Conservation (phyloP, 345 rosid species). For the Gossypium rotundifolium region DNA sequence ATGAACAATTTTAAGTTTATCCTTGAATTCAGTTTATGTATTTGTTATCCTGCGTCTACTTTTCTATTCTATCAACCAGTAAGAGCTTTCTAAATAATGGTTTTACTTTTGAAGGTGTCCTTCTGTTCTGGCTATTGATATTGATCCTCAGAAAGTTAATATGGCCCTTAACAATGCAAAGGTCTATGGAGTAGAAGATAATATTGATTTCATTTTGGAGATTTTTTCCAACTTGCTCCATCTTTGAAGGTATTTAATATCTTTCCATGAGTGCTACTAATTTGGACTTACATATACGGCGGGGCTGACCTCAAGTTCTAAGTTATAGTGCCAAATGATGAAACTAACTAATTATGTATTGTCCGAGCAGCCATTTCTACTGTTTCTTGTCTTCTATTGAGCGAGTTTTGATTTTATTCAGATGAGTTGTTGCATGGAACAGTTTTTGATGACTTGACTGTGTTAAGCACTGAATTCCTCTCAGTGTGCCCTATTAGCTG, state of each 20-base stretch:
- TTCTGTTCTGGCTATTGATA: slow-evolving; percentile 43
- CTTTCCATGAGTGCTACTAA: not conserved
- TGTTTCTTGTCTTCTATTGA: not conserved
- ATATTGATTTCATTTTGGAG: slow-evolving; percentile 41
- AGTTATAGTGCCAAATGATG: not conserved
- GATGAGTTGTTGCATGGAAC: no score
- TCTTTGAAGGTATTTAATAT: slow-evolving; percentile 34
- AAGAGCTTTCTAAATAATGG: not conserved
- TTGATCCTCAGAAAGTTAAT: slow-evolving; percentile 40
- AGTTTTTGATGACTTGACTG: no score
- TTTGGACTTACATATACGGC: not conserved
- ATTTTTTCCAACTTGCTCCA: slow-evolving; percentile 40
- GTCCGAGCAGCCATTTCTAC: no score
- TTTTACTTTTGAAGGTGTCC: slow-evolving; percentile 22
- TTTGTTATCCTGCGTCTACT: not conserved
- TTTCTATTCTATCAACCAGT: not conserved
- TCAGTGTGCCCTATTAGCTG: no score
- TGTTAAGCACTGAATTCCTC: no score
- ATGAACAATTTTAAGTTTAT: not conserved
- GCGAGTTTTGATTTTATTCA: no score
- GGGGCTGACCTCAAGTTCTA: no score
- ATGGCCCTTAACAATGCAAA: slow-evolving; percentile 37
- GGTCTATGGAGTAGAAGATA: slow-evolving; percentile 42
- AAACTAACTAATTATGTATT: not conserved
- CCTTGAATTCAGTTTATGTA: not conserved